Base-by-base conservation (phyloP, 306 rosid genomes). In the Hippophae gyantsensis region DNA sequence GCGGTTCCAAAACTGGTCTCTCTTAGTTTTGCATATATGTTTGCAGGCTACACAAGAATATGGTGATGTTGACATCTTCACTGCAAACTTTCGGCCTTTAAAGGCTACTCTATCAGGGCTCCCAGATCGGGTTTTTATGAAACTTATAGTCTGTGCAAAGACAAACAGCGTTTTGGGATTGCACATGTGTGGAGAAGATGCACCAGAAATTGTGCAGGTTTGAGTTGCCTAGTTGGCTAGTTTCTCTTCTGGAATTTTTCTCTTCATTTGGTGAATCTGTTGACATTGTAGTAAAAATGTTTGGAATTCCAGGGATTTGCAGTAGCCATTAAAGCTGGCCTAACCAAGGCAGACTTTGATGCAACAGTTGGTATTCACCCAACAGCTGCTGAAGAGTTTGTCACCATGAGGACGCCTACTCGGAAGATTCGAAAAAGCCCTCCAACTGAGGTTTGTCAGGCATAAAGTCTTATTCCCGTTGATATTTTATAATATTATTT, bases 101-200 rank as follows among this genome's bases (percentile, higher is more conserved):
- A 93, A 93, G 74, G 97, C 99, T 60, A 93, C 99, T 56, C 74
- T 93, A 63, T 88, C 99, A 0, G 99, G 99, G 64, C 82, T 88
- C 62, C 99, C 99, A 1, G 94, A 88, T 56, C 81, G 97, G 55
- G 76, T 59, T 72, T 93, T 84, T 56, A 88, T 93, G 99, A 93
- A 93, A 78, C 81, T 93, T 67, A 2, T 88, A 48, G 90, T 88
- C 67, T 84, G 83, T 75, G 94, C 89, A 40, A 75, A 82, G 73
- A 88, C 99, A 45, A 75, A 78, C 72, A 60, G 77, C 67, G 84
- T 93, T 72, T 40, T 93, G 69, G 97, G 97, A 53, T 60, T 88
- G 76, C 95, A 86, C 69, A 75, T 88, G 97, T 93, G 99, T 52
- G 99, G 99, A 63, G 95, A 88, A 7, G 99, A 93, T 82, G 76